phyloP scores from a whole-genome alignment of 139 green algal genomes.

The Helicosporidium sp. region DNA sequence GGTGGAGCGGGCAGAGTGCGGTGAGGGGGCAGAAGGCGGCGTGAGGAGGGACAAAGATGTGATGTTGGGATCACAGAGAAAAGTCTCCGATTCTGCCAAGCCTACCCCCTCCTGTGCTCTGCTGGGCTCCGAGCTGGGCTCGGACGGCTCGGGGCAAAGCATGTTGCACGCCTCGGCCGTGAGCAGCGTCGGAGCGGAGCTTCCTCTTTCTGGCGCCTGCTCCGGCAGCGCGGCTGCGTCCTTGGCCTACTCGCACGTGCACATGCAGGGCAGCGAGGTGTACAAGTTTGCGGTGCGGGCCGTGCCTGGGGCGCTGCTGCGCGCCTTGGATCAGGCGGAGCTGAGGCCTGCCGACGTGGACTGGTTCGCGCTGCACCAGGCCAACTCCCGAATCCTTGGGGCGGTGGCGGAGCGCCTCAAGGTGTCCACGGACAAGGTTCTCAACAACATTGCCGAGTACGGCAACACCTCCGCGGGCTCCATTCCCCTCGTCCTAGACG shows the following conservation, averaged over 20 bases:
- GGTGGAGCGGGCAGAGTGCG: conserved; percentile 29
- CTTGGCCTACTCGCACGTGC: too few species aligned
- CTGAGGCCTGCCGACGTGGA: conserved; percentile 56
- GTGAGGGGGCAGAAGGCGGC: too few species aligned
- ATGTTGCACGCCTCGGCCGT: not conserved
- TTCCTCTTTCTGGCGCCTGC: not conserved
- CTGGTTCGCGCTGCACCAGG: conserved; percentile 86
- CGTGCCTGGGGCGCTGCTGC: conserved; percentile 70
- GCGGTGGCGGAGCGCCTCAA: conserved; percentile 60
- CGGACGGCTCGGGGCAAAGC: not conserved
- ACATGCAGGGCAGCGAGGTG: conserved; percentile 92
- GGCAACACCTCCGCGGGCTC: conserved; percentile 91
- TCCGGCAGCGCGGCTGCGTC: too few species aligned
- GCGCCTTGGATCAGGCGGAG: conserved; percentile 44
- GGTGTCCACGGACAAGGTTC: conserved; percentile 41
- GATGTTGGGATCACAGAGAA: not conserved
- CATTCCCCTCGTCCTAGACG: conserved; percentile 85
- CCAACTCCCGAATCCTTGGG: conserved; percentile 92
- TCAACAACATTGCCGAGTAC: conserved; percentile 74
- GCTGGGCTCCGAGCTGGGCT: conserved; percentile 60
- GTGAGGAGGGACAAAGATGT: not conserved
- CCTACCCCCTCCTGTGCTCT: conserved; percentile 44
- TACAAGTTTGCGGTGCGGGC: conserved; percentile 93
- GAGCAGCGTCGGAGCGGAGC: not conserved
- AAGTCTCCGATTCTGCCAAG: too few species aligned